Percentiles rank a stretch among this genome's conserved stretches.
Evolutionary conservation across 2,329 filamentous ascomycete genomes (phyloP).

Genomic region (Fusarium poae): DNA sequence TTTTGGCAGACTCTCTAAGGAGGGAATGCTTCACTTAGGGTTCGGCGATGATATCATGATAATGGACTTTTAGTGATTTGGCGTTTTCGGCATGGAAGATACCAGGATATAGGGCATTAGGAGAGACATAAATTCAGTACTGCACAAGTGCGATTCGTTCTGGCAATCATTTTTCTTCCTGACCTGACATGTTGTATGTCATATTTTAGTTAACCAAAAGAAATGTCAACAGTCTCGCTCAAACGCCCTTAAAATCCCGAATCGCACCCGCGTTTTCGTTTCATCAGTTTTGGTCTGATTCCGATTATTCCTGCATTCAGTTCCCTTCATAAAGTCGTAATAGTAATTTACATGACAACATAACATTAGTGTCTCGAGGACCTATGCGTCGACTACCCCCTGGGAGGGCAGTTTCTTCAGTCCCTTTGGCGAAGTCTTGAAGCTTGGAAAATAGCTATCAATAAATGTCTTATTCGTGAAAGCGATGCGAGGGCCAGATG

Average conservation of each 20-base stretch:
- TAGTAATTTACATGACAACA: conserved; percentile 29
- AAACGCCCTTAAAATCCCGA: conserved; percentile 23
- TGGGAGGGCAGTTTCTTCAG: conserved; percentile 48
- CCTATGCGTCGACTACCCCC: conserved; percentile 40
- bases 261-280: conserved; percentile 16
- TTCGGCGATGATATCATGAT: conserved; percentile 16
- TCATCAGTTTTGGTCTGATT: background rate
- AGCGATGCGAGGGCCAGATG: conserved; percentile 56
- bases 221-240: conserved; percentile 8
- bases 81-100: conserved; percentile 42
- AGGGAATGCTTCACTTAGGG: background rate
- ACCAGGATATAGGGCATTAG: conserved; percentile 29
- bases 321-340: conserved; percentile 39
- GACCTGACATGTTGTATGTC: background rate
- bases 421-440: conserved; percentile 51
- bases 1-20: conserved; percentile 89
- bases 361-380: background rate
- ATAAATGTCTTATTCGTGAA: conserved; percentile 47
- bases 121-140: background rate
- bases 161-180: background rate
- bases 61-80: conserved; percentile 21
- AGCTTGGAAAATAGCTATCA: conserved; percentile 60
- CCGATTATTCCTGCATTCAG: background rate
- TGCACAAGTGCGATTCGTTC: background rate
- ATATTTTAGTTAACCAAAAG: background rate